phyloP scores from a whole-genome alignment of 257 asterid genomes.

The Primulina huaijiensis region DNA sequence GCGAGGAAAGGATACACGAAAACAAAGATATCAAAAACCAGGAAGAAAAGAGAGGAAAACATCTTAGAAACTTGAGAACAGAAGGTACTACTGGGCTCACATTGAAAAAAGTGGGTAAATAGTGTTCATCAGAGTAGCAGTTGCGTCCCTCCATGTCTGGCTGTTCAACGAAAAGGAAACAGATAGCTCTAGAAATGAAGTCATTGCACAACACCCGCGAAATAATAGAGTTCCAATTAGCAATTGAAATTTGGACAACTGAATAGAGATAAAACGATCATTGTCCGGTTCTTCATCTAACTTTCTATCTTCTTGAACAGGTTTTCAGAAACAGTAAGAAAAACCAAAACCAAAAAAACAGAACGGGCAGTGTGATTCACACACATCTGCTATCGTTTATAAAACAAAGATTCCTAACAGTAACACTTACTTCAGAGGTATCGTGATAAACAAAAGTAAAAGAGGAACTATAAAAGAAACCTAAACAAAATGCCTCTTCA shows the following conservation, averaged over 20 bases:
- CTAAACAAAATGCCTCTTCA: background rate
- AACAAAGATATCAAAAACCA: constrained; percentile 3
- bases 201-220: background rate
- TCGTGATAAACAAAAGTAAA: no score
- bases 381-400: background rate
- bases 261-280: background rate
- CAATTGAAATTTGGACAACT: background rate
- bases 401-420: background rate
- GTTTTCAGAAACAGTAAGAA: background rate
- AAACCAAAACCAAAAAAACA: background rate
- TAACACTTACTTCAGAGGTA: background rate
- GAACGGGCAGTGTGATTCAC: background rate
- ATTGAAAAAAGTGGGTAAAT: constrained; percentile 82
- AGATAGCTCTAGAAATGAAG: constrained; percentile 44
- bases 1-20: constrained; percentile 23
- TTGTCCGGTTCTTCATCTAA: no score
- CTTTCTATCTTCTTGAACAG: background rate
- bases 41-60: constrained; percentile 28
- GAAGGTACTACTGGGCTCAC: constrained; percentile 43
- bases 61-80: constrained; percentile 36
- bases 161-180: constrained; percentile 59
- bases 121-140: constrained; percentile 98
- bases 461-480: no score
- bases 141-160: constrained; percentile 96
- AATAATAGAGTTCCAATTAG: background rate